Evolutionary conservation across 1,284 basidiomycete genomes (phyloP).

Genomic region (Ustilago trichophora): DNA sequence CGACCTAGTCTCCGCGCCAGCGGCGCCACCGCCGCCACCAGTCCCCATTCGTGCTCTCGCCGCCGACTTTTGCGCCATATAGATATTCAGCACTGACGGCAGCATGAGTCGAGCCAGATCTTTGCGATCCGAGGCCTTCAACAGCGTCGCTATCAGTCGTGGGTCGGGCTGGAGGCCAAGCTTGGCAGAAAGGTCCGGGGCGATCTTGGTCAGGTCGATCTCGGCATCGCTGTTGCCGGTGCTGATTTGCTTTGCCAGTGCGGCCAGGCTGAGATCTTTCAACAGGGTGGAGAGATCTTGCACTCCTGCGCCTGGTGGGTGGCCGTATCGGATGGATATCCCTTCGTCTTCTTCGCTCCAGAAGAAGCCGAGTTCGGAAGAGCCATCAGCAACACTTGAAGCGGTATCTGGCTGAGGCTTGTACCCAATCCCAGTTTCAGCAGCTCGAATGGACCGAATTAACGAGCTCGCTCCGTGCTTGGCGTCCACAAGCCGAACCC

Average conservation of each 20-base stretch:
- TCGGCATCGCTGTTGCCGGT: conserved; percentile 18
- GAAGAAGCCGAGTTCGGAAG: conserved; percentile 6
- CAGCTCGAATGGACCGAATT: conserved; percentile 14
- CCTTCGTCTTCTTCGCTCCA: conserved; percentile 33
- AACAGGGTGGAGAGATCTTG: conserved; percentile 25
- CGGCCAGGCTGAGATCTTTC: conserved; percentile 30
- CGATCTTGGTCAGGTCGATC: conserved; percentile 28
- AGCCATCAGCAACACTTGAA: not conserved
- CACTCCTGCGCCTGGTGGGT: not conserved
- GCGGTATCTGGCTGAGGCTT: too few relatives aligned
- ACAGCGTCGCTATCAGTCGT: conserved; percentile 21
- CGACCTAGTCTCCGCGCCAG: conserved; percentile 24
- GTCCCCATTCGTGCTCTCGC: conserved; percentile 8
- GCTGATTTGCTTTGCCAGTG: conserved; percentile 41
- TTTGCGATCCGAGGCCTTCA: conserved; percentile 32
- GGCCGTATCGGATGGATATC: conserved; percentile 25
- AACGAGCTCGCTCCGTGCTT: conserved; percentile 19
- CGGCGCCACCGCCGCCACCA: not conserved
- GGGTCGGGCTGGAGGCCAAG: conserved; percentile 47
- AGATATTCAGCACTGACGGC: conserved; percentile 35
- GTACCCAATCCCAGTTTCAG: conserved; percentile 33
- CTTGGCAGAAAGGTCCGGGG: conserved; percentile 34
- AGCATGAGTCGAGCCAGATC: conserved; percentile 43
- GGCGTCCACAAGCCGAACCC: conserved; percentile 47
- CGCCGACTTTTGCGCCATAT: conserved; percentile 40